Conservation (phyloP, 345 rosid species). For the Populus davidiana region DNA sequence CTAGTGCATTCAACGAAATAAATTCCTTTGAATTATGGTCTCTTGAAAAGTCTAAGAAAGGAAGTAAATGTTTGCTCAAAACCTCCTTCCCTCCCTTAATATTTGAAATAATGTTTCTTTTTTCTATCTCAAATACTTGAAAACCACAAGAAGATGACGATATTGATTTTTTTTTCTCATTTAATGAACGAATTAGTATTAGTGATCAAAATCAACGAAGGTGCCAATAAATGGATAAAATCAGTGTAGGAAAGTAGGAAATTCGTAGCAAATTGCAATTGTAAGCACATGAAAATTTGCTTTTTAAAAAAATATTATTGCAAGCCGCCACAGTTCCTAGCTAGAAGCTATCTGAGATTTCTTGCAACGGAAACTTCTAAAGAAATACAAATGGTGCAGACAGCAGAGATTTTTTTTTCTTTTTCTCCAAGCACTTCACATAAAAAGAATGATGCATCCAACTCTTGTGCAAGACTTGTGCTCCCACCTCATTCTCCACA, state of each 20-base stretch:
- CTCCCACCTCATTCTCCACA: constrained; percentile 29
- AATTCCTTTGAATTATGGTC: too few relatives aligned
- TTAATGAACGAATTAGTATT: too few relatives aligned
- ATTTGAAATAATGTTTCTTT: too few relatives aligned
- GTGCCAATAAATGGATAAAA: background rate
- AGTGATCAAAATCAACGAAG: too few relatives aligned
- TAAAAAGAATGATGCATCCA: constrained; percentile 45
- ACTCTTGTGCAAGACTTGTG: constrained; percentile 63
- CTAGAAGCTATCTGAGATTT: background rate
- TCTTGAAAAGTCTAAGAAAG: too few relatives aligned
- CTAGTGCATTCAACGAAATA: too few relatives aligned
- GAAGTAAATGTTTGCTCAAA: too few relatives aligned
- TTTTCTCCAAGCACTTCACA: background rate
- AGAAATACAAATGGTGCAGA: background rate
- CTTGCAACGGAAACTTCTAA: background rate
- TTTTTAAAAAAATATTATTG: background rate
- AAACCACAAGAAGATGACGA: too few relatives aligned
- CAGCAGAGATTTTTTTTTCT: background rate
- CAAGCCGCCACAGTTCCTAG: background rate
- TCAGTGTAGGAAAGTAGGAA: constrained; percentile 1
- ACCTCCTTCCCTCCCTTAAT: too few relatives aligned
- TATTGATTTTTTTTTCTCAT: too few relatives aligned
- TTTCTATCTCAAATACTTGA: too few relatives aligned
- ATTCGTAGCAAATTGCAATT: background rate
- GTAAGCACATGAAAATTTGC: background rate